Conservation (phyloP, 371 early-diverging fungal species). For the Mucor saturninus region DNA sequence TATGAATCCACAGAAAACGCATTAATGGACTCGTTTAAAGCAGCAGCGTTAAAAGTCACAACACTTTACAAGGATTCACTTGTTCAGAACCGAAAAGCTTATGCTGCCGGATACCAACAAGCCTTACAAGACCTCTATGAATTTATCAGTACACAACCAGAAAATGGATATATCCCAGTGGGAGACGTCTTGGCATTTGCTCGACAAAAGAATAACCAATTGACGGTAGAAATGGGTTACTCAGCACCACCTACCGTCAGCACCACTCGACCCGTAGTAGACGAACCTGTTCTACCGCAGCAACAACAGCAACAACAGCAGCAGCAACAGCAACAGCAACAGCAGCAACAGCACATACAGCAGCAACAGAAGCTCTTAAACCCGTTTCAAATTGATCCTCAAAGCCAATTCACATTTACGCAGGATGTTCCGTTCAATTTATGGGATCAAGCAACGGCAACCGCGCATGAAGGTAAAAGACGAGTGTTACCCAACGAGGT, state of each 20-base stretch:
- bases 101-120: conserved; percentile 73
- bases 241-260: not conserved
- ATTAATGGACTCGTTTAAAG: conserved; percentile 66
- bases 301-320: no score
- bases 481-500: conserved; percentile 34
- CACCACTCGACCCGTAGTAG: not conserved
- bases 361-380: not conserved
- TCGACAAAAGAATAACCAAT: conserved; percentile 51
- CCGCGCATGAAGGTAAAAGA: conserved; percentile 33
- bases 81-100: conserved; percentile 65
- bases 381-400: conserved; percentile 52
- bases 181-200: conserved; percentile 63
- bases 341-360: no score
- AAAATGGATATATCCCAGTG: conserved; percentile 54
- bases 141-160: conserved; percentile 52
- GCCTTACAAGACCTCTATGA: conserved; percentile 72
- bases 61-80: conserved; percentile 74
- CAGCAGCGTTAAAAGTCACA: conserved; percentile 73
- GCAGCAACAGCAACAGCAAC: no score
- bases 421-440: conserved; percentile 24
- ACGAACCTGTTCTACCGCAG: not conserved
- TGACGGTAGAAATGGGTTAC: conserved; percentile 37
- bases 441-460: conserved; percentile 21
- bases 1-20: conserved; percentile 61
- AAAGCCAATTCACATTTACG: conserved; percentile 52